phyloP scores from a whole-genome alignment of 2,329 filamentous ascomycete species.

The Aspergillus clavatus region DNA sequence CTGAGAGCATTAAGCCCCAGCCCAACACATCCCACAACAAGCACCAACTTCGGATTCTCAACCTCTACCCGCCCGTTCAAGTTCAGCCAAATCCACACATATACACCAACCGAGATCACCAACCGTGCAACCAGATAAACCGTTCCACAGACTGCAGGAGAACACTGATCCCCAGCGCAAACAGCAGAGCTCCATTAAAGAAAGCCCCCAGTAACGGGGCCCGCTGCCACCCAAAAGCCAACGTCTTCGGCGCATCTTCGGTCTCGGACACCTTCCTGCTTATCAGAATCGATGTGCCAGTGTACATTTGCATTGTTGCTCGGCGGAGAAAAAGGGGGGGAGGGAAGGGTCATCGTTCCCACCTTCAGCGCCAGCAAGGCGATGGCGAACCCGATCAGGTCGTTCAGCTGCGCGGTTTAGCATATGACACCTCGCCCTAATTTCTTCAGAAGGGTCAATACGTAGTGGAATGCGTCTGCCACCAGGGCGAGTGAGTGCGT shows the following conservation, averaged over 20 bases:
- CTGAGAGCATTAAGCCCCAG: conserved; percentile 64
- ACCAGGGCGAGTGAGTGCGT: conserved; percentile 67
- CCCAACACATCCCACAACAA: conserved; percentile 66
- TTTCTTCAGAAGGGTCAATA: conserved; percentile 34
- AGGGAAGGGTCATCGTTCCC: conserved; percentile 20
- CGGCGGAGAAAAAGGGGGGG: too few relatives aligned
- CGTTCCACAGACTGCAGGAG: conserved; percentile 68
- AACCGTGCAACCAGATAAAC: conserved; percentile 29
- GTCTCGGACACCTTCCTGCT: conserved; percentile 50
- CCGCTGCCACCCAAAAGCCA: conserved; percentile 73
- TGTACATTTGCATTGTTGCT: not conserved
- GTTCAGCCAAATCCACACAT: not conserved
- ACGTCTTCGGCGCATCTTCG: conserved; percentile 50
- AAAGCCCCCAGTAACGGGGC: conserved; percentile 70
- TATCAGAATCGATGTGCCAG: too few relatives aligned
- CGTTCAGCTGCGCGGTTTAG: conserved; percentile 55
- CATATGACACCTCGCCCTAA: not conserved
- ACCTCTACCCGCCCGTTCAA: conserved; percentile 50
- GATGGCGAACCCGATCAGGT: conserved; percentile 64
- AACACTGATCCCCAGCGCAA: conserved; percentile 68
- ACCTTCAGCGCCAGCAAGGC: conserved; percentile 62
- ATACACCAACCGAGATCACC: conserved; percentile 3
- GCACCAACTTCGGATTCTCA: conserved; percentile 59
- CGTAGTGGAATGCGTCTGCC: conserved; percentile 75
- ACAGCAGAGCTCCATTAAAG: conserved; percentile 72